phyloP scores from a whole-genome alignment of 129 eudicot species.

The Smallanthus sonchifolius region DNA sequence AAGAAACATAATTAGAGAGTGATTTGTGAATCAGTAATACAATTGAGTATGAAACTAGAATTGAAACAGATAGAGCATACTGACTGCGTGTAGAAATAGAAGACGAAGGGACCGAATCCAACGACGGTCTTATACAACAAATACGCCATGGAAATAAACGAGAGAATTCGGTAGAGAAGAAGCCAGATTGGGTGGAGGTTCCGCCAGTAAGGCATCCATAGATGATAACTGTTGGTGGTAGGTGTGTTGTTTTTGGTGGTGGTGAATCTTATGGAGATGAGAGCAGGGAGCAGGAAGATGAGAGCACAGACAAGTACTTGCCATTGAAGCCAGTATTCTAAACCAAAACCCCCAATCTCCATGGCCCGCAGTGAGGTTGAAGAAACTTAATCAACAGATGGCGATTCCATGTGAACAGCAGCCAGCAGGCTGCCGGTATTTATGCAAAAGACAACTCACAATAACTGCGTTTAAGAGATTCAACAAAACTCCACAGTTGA shows the following conservation, averaged over 20 bases:
- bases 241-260: conserved; percentile 3
- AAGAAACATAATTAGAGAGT: background rate
- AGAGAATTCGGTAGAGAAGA: conserved; percentile 52
- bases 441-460: background rate
- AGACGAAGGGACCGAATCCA: conserved; percentile 46
- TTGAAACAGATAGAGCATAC: background rate
- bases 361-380: background rate
- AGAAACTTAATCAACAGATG: background rate
- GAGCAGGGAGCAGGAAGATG: conserved; percentile 49
- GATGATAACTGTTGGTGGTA: conserved; percentile 14
- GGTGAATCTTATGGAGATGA: conserved; percentile 28
- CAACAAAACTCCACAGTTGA: background rate
- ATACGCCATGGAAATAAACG: conserved; percentile 54
- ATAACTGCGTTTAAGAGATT: background rate
- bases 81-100: conserved; percentile 84
- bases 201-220: conserved; percentile 76
- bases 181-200: conserved; percentile 62
- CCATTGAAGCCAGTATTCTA: conserved; percentile 73
- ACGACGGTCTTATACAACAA: conserved; percentile 42
- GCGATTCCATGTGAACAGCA: too few relatives aligned
- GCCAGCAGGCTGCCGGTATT: background rate
- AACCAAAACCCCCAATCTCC: conserved; percentile 32
- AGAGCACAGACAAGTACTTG: conserved; percentile 60
- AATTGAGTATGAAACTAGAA: background rate
- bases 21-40: too few relatives aligned